Evolutionary conservation across 495 filamentous ascomycete genomes (phyloP).

Genomic region (Penicillium maclennaniae): DNA sequence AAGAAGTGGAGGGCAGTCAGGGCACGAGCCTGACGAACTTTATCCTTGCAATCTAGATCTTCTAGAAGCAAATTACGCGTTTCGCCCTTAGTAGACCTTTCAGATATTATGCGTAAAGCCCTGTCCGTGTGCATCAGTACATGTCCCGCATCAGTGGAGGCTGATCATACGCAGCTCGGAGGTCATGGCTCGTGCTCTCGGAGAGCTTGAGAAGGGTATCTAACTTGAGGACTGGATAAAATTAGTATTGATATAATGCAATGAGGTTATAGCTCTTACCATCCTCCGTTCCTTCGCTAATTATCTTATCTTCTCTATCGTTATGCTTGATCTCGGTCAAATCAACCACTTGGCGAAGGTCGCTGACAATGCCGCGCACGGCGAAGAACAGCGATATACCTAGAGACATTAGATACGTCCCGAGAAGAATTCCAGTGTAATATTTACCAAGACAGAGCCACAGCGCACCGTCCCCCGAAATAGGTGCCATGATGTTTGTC

Average conservation of each 20-base stretch:
- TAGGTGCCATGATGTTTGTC: slow-evolving; percentile 33
- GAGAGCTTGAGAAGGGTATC: slow-evolving; percentile 48
- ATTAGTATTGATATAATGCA: slow-evolving; percentile 1
- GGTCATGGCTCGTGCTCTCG: slow-evolving; percentile 47
- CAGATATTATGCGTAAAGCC: slow-evolving; percentile 47
- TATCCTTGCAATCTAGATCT: slow-evolving; percentile 38
- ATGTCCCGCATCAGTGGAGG: neutral
- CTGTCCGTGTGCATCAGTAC: slow-evolving; percentile 22
- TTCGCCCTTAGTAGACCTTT: slow-evolving; percentile 41
- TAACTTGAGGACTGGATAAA: slow-evolving; percentile 42
- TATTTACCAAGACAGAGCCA: slow-evolving; percentile 44
- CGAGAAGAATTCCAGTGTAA: neutral
- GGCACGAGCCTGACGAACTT: slow-evolving; percentile 34
- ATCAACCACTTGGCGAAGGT: slow-evolving; percentile 45
- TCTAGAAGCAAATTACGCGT: slow-evolving; percentile 40
- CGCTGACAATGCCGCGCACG: slow-evolving; percentile 40
- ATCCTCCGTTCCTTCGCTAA: slow-evolving; percentile 47
- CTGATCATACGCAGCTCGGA: slow-evolving; percentile 47
- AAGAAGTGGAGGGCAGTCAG: slow-evolving; percentile 45
- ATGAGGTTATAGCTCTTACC: slow-evolving; percentile 21
- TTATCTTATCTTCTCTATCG: slow-evolving; percentile 44
- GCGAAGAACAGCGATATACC: slow-evolving; percentile 47
- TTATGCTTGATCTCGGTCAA: slow-evolving; percentile 47
- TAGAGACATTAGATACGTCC: slow-evolving; percentile 16
- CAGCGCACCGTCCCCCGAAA: slow-evolving; percentile 39